Evolutionary conservation across 768 basidiomycete species (phyloP), one percentile per base, ranked within the genome.

Genomic region (Macrolepiota albuminosa): DNA sequence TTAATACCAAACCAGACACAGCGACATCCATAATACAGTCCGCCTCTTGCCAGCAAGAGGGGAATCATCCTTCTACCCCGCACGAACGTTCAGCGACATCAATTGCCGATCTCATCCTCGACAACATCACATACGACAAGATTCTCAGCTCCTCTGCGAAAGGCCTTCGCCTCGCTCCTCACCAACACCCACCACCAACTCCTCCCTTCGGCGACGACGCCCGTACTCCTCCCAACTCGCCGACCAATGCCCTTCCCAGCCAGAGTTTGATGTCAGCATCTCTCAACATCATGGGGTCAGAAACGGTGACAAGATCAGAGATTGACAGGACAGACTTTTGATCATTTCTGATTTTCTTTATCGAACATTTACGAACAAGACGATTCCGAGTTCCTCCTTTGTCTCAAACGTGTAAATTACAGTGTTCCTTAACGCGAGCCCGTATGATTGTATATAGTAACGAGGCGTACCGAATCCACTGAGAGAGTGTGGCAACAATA

Each of bases 121-220:
- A 68, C 54, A 63, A 64, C 42, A 46, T 68, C 26, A 69, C 67
- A 10, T 69, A 69, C 49, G 67, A 68, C 58, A 63, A 61, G 4
- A 68, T 69, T 42, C 60, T 69, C 51, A 68, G 63, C 33, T 65
- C 67, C 2, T 63, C 61, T 16, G 46, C 62, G 31, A 68, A 64
- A 55, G 57, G 55, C 26, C 60, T 68, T 33, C 48, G 33, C 26
- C 54, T 63, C 24, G 7, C 49, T 49, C 47, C 61, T 31, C 24
- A 40, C 11, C 24, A 58, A 39, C 51, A 9, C 14, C 42, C 18
- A n/a, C 36, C 54, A 9, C 24, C 59, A 9, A 39, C 54, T 9
- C 40, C 48, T 21, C 21, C 64, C 31, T 40, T 60, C 4, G 31
- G 18, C 8, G 62, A 61, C 37, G 60, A 64, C 46, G 51, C 59